Evolutionary conservation across 257 asterid species (phyloP).

Genomic region (Schizonepeta tenuifolia): DNA sequence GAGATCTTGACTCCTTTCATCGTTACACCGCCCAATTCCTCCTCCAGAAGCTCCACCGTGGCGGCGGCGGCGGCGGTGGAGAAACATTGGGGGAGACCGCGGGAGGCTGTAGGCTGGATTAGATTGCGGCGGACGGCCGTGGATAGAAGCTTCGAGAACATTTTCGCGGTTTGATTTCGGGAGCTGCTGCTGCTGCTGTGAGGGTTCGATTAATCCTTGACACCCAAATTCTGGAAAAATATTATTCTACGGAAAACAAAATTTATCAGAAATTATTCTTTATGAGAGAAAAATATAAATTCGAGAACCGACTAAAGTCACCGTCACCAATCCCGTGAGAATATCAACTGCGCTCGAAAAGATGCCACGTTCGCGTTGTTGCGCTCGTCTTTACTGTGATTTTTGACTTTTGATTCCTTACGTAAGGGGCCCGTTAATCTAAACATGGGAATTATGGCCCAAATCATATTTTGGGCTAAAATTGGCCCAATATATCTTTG

Average conservation of each 20-base stretch:
- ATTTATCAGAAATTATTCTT: neutral
- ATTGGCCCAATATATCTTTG: neutral
- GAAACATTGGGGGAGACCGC: slow-evolving; percentile 34
- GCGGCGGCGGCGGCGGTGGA: slow-evolving; percentile 62
- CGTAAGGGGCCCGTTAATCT: neutral
- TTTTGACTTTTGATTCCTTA: slow-evolving; percentile 22
- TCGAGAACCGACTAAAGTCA: slow-evolving; percentile 28
- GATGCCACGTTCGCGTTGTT: slow-evolving; percentile 27
- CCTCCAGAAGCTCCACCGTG: slow-evolving; percentile 55
- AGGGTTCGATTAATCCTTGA: slow-evolving; percentile 15
- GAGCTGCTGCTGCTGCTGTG: neutral
- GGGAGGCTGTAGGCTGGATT: slow-evolving; percentile 29
- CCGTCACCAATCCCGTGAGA: slow-evolving; percentile 22
- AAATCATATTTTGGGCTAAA: neutral
- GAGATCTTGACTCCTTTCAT: slow-evolving; percentile 92
- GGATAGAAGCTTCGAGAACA: slow-evolving; percentile 65
- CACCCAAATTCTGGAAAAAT: neutral
- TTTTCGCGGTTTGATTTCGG: slow-evolving; percentile 15
- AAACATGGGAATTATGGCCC: neutral
- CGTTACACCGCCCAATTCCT: slow-evolving; percentile 53
- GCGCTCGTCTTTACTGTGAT: neutral
- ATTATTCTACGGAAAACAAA: neutral
- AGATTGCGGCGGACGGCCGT: slow-evolving; percentile 61
- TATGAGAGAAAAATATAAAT: slow-evolving; percentile 3
- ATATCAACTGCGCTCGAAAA: slow-evolving; percentile 22